phyloP scores from a whole-genome alignment of 2,329 filamentous ascomycete species.

The Chrysoporthe deuterocubensis region DNA sequence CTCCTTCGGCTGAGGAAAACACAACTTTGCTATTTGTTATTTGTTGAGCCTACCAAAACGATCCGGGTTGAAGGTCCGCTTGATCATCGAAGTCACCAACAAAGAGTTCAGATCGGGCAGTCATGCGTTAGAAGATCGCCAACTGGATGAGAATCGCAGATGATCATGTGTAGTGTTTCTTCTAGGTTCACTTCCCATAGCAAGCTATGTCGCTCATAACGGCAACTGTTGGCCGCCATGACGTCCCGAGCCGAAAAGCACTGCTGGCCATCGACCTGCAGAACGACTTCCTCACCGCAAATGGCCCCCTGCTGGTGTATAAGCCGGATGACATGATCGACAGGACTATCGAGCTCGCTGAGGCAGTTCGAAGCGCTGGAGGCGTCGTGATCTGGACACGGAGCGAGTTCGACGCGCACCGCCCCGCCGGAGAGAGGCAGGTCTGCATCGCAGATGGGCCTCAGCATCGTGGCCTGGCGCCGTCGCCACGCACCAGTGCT shows the following conservation, averaged over 20 bases:
- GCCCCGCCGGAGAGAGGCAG: conserved; percentile 58
- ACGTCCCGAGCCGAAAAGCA: conserved; percentile 65
- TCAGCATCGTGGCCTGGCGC: too few relatives aligned
- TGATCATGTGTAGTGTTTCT: neutral
- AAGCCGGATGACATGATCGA: conserved; percentile 69
- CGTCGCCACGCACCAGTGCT: conserved; percentile 24
- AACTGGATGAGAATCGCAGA: neutral
- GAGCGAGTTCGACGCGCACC: conserved; percentile 69
- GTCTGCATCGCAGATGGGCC: conserved; percentile 36
- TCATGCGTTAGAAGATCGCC: neutral
- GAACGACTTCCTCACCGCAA: conserved; percentile 78
- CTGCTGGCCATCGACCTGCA: conserved; percentile 86
- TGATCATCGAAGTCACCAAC: neutral
- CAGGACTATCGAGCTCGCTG: conserved; percentile 67
- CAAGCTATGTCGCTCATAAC: neutral
- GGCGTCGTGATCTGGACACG: conserved; percentile 82
- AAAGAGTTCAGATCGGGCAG: neutral
- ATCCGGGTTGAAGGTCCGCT: neutral
- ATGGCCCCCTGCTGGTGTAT: conserved; percentile 69
- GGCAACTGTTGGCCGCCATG: conserved; percentile 20
- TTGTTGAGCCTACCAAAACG: neutral
- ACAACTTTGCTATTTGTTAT: neutral
- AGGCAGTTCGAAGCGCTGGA: conserved; percentile 72
- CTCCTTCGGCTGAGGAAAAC: too few relatives aligned
- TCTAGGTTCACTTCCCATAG: neutral